Conservation (phyloP, 768 basidiomycete genomes). For the Coprinellus aureogranulatus region DNA sequence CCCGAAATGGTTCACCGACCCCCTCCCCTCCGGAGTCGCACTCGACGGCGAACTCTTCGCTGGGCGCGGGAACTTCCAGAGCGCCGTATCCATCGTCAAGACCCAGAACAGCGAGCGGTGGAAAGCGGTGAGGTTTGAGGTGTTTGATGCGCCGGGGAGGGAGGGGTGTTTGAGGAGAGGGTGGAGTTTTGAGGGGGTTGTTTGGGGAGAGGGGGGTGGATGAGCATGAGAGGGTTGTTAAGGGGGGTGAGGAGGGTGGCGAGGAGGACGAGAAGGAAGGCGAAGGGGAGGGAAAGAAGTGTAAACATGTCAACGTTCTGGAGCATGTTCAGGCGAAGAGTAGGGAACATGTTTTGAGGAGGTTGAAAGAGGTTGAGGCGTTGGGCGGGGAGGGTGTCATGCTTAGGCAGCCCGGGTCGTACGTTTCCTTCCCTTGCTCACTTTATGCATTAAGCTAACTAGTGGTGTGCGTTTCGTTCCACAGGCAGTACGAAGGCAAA, state of each 20-base stretch:
- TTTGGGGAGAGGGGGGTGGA: conserved; percentile 43
- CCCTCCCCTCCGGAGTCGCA: conserved; percentile 52
- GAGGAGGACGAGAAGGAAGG: too few species aligned
- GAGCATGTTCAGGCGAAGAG: conserved; percentile 43
- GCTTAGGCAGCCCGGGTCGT: conserved; percentile 52
- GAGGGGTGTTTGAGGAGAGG: conserved; percentile 51
- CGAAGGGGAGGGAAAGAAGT: conserved; percentile 12
- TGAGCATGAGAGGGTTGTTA: too few species aligned
- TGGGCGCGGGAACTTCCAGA: conserved; percentile 56
- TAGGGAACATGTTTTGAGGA: conserved; percentile 52
- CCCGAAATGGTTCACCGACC: conserved; percentile 56
- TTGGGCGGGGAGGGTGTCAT: conserved; percentile 61
- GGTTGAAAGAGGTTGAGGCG: conserved; percentile 51
- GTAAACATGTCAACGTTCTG: conserved; percentile 45
- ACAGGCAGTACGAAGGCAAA: conserved; percentile 47
- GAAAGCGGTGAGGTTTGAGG: conserved; percentile 53
- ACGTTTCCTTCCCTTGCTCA: conserved; percentile 23
- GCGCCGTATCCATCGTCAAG: conserved; percentile 59
- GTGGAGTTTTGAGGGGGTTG: conserved; percentile 39
- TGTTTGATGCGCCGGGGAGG: conserved; percentile 57
- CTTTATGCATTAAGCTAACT: too few species aligned
- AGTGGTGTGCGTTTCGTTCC: not conserved
- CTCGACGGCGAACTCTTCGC: conserved; percentile 62
- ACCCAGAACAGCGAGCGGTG: conserved; percentile 56
- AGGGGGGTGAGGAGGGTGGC: too few species aligned